Evolutionary conservation across 139 green algal species (phyloP).

Genomic region (Volvox reticuliferus): DNA sequence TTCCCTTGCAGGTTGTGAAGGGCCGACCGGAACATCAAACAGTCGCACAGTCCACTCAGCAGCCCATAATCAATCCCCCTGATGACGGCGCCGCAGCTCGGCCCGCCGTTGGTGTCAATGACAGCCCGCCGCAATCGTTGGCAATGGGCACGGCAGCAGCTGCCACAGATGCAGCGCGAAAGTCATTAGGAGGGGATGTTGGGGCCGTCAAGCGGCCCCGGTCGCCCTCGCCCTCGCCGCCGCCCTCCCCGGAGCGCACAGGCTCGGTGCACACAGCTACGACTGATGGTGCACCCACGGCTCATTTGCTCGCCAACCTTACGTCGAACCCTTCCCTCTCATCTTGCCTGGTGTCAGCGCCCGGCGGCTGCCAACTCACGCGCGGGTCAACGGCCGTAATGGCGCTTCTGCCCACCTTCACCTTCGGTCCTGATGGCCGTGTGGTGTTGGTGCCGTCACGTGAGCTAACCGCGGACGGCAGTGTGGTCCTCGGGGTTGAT

Average conservation of each 20-base stretch:
- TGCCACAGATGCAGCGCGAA: too few relatives aligned
- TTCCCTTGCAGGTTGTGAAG: too few relatives aligned
- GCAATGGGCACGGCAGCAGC: too few relatives aligned
- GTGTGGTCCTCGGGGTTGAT: not conserved
- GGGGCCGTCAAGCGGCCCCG: conserved; percentile 2
- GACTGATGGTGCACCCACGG: conserved; percentile 29
- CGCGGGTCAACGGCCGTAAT: not conserved
- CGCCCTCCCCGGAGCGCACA: not conserved
- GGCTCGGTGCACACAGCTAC: conserved; percentile 35
- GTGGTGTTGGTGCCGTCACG: not conserved
- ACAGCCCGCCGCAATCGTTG: too few relatives aligned
- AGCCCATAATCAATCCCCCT: too few relatives aligned
- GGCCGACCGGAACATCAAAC: too few relatives aligned
- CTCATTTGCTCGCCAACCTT: conserved; percentile 30
- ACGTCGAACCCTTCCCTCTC: conserved; percentile 35
- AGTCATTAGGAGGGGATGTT: too few relatives aligned
- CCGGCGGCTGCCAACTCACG: not conserved
- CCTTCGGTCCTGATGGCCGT: conserved; percentile 15
- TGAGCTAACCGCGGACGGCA: not conserved
- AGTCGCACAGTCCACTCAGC: too few relatives aligned
- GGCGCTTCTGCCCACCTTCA: conserved; percentile 27
- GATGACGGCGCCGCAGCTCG: too few relatives aligned
- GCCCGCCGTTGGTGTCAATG: too few relatives aligned
- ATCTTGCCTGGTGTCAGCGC: not conserved
- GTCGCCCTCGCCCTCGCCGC: conserved; percentile 1